Evolutionary conservation across 768 basidiomycete genomes (phyloP), one percentile per base, ranked within the genome.

Genomic region (Trametes coccinea): DNA sequence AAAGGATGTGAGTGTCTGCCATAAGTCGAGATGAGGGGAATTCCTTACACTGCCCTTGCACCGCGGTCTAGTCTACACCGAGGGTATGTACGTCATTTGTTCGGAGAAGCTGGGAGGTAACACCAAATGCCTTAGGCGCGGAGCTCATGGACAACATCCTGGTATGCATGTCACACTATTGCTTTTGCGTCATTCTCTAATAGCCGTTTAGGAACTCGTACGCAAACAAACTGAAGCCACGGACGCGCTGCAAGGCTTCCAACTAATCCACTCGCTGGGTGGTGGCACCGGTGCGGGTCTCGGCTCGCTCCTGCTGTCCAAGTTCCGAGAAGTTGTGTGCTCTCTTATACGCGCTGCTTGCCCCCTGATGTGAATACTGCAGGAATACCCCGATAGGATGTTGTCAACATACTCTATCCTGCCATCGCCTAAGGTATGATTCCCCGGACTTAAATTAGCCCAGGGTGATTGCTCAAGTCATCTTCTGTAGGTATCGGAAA

Each of bases 211-310:
- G 82, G 95, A 95, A 46, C 79, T 87, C n/a, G 67, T 93, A 8
- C 82, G 95, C 65, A 84, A 79, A 68, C 90, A 96, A 72, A 79
- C 89, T 2, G 95, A 98, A 71, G 72, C 77, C 1, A 91, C 90
- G 67, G 93, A 98, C 43, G 83, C 87, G 8, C 78, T 98, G 17
- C 95, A 98, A 77, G 95, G 95, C 0, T 93, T 95, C 70, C 93
- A 95, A 68, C 73, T 95, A 49, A 74, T 94, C 9, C 93, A 96
- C 65, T 93, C 94, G 16, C 84, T 98, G 16, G 94, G 94, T 39
- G 94, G 94, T 62, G 94, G 94, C 40, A 95, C 92, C 2, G 94
- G 93, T 40, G 86, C 93, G 27, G 94, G 94, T 16, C 74, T 95
- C 44, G 93, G 93, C 41, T 88, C 87, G 58, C 77, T 95, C 45